phyloP scores from a whole-genome alignment of 176 grass and related monocot genomes.

The Oryza punctata region DNA sequence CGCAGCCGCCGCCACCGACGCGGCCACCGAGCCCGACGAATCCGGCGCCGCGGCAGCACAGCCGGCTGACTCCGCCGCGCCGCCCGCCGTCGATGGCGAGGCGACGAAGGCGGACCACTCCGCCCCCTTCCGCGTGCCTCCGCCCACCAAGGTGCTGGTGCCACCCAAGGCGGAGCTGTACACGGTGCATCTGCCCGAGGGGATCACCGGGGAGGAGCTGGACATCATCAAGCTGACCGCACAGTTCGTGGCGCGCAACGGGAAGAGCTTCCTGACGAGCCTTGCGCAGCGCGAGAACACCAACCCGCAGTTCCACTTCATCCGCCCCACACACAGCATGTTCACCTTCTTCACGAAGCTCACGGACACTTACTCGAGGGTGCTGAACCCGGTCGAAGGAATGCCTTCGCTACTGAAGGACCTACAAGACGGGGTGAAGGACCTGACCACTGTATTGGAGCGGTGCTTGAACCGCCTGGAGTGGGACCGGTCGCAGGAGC shows the following conservation, averaged over 20 bases:
- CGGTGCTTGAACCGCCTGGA: conserved; percentile 80
- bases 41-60: neutral
- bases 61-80: conserved; percentile 31
- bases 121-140: conserved; percentile 60
- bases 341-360: conserved; percentile 88
- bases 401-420: conserved; percentile 45
- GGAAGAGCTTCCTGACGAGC: conserved; percentile 74
- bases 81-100: neutral
- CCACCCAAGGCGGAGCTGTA: conserved; percentile 79
- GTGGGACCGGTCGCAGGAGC: conserved; percentile 94
- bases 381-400: conserved; percentile 65
- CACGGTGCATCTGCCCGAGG: conserved; percentile 79
- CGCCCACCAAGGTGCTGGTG: conserved; percentile 71
- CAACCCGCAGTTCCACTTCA: conserved; percentile 87
- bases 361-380: conserved; percentile 80
- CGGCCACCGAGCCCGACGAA: conserved; percentile 18
- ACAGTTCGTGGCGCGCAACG: conserved; percentile 89
- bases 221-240: conserved; percentile 95
- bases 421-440: conserved; percentile 47
- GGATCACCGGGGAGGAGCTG: conserved; percentile 86
- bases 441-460: conserved; percentile 76
- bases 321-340: conserved; percentile 91
- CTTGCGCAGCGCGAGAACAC: conserved; percentile 60
- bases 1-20: conserved; percentile 4
- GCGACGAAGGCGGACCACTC: conserved; percentile 50